Base-by-base conservation (phyloP, 768 basidiomycete genomes). In the Rhizopogon vinicolor region DNA sequence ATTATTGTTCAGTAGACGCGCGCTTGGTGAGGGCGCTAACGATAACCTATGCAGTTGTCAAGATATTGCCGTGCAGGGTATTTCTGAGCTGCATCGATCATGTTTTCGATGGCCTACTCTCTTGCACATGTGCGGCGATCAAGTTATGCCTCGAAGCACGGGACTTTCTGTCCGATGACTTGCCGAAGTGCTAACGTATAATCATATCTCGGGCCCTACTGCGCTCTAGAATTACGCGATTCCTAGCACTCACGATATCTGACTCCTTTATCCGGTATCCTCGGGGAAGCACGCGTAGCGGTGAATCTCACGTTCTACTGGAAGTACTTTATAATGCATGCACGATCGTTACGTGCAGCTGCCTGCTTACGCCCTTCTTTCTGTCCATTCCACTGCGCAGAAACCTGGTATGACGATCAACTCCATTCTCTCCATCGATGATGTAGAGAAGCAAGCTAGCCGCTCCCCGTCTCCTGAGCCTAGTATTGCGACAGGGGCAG, bases 401-500 rank as follows among this genome's bases (percentile, higher is more conserved):
- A 44, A 14, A 28, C 22, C 31, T 51, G 29, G 49, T 37, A 46
- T 56, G 52, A 51, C 60, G 13, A 55, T 61, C 16, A 51, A 46
- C 16, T 45, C 25, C 16, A 14, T 22, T n/a, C 19, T 13, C 19
- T 22, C 41, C 31, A 72, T 71, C 71, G 44, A 50, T 42, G 69
- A 72, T 37, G 41, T 63, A 18, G 71, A 71, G 60, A 69, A 71
- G 57, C 69, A 65, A 44, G 40, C 16, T 53, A 31, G 51, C 64
- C 25, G 18, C 40, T 44, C 59, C 8, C 59, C 63, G 19, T 44
- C 46, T 37, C 58, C 55, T 45, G 59, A 55, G 49, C 60, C 60
- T n/a, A 68, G 68, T 40, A 12, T 63, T 3, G 67, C 68, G 25
- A 61, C 53, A 8, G 60, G 63, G 16, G 42, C 54, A 35, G 51